Percentiles rank a stretch among this genome's conserved stretches.
phyloP scores from a whole-genome alignment of 306 rosid species.

The Lathyrus sativus region DNA sequence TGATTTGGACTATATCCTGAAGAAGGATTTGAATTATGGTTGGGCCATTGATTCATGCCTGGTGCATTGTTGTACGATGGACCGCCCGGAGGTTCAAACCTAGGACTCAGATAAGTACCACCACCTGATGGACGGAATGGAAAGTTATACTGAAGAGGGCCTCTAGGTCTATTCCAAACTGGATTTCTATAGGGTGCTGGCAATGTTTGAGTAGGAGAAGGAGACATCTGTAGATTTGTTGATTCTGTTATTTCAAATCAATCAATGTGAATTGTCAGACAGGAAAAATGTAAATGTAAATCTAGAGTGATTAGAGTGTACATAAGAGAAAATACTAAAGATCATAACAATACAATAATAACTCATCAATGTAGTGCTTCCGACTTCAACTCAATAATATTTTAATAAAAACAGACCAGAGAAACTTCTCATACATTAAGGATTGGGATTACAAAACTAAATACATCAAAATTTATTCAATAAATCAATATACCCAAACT shows the following conservation, averaged over 20 bases:
- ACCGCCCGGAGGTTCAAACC: conserved; percentile 48
- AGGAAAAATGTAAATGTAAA: conserved; percentile 14
- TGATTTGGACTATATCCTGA: neutral
- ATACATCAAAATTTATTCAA: neutral
- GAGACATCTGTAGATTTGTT: conserved; percentile 50
- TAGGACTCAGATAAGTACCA: conserved; percentile 44
- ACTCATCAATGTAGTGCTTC: conserved; percentile 22
- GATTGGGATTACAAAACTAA: conserved; percentile 1
- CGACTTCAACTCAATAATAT: conserved; percentile 15
- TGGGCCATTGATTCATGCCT: conserved; percentile 42
- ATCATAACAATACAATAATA: conserved; percentile 13
- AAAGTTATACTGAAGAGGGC: conserved; percentile 41
- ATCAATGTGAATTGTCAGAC: conserved; percentile 34
- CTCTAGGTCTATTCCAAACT: conserved; percentile 54
- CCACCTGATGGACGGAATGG: conserved; percentile 44
- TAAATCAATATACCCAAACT: conserved; percentile 1
- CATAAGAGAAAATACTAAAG: conserved; percentile 27
- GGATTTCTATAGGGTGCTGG: conserved; percentile 50
- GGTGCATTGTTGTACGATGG: conserved; percentile 42
- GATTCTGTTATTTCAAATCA: conserved; percentile 51
- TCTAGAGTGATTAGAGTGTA: conserved; percentile 5
- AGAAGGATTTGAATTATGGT: conserved; percentile 48
- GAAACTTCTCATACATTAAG: neutral
- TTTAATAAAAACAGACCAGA: neutral
- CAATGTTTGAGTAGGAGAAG: conserved; percentile 44